Evolutionary conservation across 2,329 filamentous ascomycete species (phyloP).

Genomic region (Coniochaeta sp.): DNA sequence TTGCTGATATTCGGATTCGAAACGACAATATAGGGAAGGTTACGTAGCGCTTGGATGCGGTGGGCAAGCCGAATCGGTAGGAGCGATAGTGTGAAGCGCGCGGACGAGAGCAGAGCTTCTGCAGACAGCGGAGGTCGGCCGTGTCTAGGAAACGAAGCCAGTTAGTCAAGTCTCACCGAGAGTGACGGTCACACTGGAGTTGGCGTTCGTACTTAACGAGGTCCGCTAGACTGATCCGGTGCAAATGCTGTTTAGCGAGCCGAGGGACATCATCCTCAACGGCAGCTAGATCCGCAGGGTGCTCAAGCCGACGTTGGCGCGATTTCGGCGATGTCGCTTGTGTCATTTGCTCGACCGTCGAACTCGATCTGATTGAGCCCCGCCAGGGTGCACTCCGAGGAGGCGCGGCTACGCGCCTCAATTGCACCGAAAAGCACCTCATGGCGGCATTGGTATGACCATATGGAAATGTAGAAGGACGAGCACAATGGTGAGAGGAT

Average conservation of each 20-base stretch:
- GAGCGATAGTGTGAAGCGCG: slow-evolving; percentile 91
- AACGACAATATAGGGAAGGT: slow-evolving; percentile 94
- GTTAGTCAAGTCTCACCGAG: slow-evolving; percentile 5
- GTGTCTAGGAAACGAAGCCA: slow-evolving; percentile 33
- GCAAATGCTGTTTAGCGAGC: slow-evolving; percentile 70
- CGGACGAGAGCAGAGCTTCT: slow-evolving; percentile 75
- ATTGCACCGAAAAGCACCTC: slow-evolving; percentile 30
- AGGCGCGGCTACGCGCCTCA: slow-evolving; percentile 23
- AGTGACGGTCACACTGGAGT: not conserved
- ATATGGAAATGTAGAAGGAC: not conserved
- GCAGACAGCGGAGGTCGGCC: slow-evolving; percentile 80
- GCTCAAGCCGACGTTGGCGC: slow-evolving; percentile 6
- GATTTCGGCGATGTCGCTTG: not conserved
- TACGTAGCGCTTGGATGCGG: slow-evolving; percentile 86
- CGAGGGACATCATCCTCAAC: slow-evolving; percentile 71
- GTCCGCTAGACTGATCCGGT: slow-evolving; percentile 78
- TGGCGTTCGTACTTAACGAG: slow-evolving; percentile 63
- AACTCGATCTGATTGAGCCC: slow-evolving; percentile 3
- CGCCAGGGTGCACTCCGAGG: not conserved
- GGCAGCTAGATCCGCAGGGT: slow-evolving; percentile 33
- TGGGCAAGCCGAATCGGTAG: slow-evolving; percentile 88
- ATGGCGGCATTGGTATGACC: slow-evolving; percentile 35
- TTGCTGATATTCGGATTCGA: slow-evolving; percentile 92
- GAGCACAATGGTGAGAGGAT: not conserved
- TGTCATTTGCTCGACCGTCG: slow-evolving; percentile 6